Evolutionary conservation across 2,329 filamentous ascomycete genomes (phyloP), one percentile per base, ranked within the genome.

Genomic region (Zelopaecilomyces penicillatus): DNA sequence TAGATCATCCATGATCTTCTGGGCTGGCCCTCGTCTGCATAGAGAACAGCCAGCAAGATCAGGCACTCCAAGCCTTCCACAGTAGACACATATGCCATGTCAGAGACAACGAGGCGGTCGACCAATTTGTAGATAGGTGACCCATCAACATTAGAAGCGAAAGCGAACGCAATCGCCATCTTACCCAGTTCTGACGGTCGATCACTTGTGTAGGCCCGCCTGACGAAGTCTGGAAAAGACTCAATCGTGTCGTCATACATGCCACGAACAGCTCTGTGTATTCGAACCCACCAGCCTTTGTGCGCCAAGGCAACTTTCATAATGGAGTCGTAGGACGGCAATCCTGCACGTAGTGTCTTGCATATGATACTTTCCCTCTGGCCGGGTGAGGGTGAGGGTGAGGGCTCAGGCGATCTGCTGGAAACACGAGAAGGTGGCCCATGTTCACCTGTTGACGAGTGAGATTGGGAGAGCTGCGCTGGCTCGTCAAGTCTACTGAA

Each of bases 1-100:
- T 61, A 62, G 2, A 60, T 59, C 11, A 70, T 50, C 68, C 68
- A 71, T 3, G 65, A 61, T 49, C 63, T 52, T 37, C 67, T 62
- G 26, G 68, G 66, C 47, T 70, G 67, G 1, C 68, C 68, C 29
- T 66, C 61, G 46, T 71, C 67, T 4, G 65, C 61, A 52, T 68
- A 70, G 52, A 61, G 62, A 45, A 68, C 70, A 5, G 63, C 61
- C 45, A 67, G 62, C 9, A 71, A 42, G 31, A 70, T 59, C 28
- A 68, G 51, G 46, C 65, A 68, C 47, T 71, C 67, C 47, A 71
- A 57, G 10, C 68, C 68, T 41, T 68, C 64, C 4, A 68, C 47
- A 3, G 62, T 69, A 5, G 64, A 59, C 12, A 59, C 58, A 46
- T 64, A 66, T 36, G 65, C 60, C 41, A 69, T 63, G 43, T 70